Conservation (phyloP, 2,329 filamentous ascomycete species). For the Penicillium decumbens region DNA sequence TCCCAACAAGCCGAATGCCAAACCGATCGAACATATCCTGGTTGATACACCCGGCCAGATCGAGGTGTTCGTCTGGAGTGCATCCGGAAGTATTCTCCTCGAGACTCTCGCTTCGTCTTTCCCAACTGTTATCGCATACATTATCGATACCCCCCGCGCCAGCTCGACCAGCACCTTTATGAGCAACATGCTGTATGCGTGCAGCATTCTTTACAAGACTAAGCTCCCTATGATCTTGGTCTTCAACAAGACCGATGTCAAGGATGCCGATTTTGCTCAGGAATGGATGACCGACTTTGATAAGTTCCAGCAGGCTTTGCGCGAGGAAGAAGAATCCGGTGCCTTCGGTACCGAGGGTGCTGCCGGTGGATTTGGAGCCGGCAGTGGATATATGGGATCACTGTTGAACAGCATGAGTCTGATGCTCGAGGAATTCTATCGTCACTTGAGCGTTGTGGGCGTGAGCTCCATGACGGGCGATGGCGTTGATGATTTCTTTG, state of each 20-base stretch:
- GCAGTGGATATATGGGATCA: constrained; percentile 93
- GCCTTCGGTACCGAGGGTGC: constrained; percentile 68
- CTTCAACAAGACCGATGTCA: constrained; percentile 98
- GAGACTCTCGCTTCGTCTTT: constrained; percentile 90
- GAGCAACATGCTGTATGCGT: constrained; percentile 99
- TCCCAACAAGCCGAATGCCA: constrained; percentile 41
- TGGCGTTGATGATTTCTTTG: constrained; percentile 90
- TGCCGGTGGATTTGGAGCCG: constrained; percentile 57
- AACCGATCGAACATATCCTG: constrained; percentile 73
- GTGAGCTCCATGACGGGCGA: constrained; percentile 91
- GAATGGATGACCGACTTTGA: constrained; percentile 99
- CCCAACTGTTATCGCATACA: constrained; percentile 93
- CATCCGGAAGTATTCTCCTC: constrained; percentile 87
- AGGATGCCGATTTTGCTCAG: constrained; percentile 84
- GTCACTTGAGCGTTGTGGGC: constrained; percentile 84
- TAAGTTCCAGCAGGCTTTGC: constrained; percentile 81
- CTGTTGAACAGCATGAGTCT: constrained; percentile 96
- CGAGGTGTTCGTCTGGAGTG: constrained; percentile 98
- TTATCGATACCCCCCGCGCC: constrained; percentile 94
- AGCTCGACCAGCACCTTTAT: constrained; percentile 95
- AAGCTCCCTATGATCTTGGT: constrained; percentile 98
- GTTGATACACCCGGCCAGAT: constrained; percentile 97
- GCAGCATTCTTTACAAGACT: constrained; percentile 97
- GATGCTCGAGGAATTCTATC: constrained; percentile 96
- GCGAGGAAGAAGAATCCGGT: constrained; percentile 71